Evolutionary conservation across 331 rosid genomes (phyloP), one percentile per base, ranked within the genome.

Genomic region (Quercus phellos): DNA sequence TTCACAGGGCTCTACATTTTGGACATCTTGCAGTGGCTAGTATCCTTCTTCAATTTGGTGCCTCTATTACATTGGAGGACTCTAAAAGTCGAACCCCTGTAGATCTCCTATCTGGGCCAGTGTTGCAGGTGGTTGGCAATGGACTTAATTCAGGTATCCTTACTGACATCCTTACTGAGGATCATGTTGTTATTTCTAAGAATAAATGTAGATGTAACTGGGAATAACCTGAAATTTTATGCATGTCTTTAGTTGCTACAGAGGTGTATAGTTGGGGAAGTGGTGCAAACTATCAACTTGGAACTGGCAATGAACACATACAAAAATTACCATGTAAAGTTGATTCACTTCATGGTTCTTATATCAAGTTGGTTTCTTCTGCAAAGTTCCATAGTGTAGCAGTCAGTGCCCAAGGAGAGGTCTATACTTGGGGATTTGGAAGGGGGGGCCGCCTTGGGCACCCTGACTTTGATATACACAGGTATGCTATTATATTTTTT

Each of bases 391-490:
- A 92, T 38, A 94, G 99, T 72, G 96, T 89, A 70, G 98, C 99
- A 51, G 96, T 94, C 71, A 94, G 91, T 83, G 84, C 88, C 64
- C 80, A 30, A 58, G 99, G 99, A 77, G 90, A 90, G 86, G 91
- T 94, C 77, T 94, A 84, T 83, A 90, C 97, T 66, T 94, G 99
- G 99, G 99, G 99, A 74, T 94, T 94, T 86, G 99, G 99, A 80
- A 86, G 99, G 78, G 99, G 99, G 4, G 99, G 99, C 1, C 94
- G 99, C 55, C 94, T 94, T 50, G 99, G 99, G 72, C 99, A 94
- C 75, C 98, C 99, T 29, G 99, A 94, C 82, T 94, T 94, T 81
- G 97, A 94, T 80, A 94, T 94, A 78, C 99, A 94, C 89, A 92
- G 98, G 99, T 94, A 90, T 38, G 51, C 80, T 32, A 64, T 64